Evolutionary conservation across 1,139 yeast genomes (phyloP).

Genomic region (Pichia sp.): DNA sequence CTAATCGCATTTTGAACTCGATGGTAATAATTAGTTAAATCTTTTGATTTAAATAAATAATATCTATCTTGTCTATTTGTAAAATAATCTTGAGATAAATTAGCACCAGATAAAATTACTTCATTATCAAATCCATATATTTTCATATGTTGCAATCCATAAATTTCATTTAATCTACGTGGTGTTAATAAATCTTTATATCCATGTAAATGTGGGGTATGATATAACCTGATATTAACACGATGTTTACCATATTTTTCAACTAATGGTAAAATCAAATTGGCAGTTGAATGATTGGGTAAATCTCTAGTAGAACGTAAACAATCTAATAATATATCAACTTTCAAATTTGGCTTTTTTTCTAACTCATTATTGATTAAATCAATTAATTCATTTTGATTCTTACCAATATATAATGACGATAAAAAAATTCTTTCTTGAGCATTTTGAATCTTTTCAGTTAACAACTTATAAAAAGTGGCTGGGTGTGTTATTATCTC

Average conservation of each 20-base stretch:
- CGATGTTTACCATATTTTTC: conserved; percentile 60
- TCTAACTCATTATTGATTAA: conserved; percentile 54
- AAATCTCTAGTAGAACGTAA: conserved; percentile 91
- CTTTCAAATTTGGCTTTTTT: conserved; percentile 53
- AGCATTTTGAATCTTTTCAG: conserved; percentile 47
- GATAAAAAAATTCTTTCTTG: conserved; percentile 68
- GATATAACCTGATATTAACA: conserved; percentile 78
- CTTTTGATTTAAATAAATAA: conserved; percentile 55
- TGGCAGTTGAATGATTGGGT: conserved; percentile 73
- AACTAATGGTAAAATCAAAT: conserved; percentile 62
- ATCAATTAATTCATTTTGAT: conserved; percentile 68
- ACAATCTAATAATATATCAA: conserved; percentile 77
- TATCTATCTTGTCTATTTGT: conserved; percentile 96
- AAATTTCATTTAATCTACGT: conserved; percentile 80
- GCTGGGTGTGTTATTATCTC: conserved; percentile 60
- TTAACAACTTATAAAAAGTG: conserved; percentile 61
- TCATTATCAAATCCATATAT: conserved; percentile 92
- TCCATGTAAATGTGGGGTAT: conserved; percentile 81
- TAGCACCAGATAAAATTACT: conserved; percentile 85
- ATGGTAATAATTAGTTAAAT: conserved; percentile 67
- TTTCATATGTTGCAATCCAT: conserved; percentile 96
- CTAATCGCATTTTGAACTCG: conserved; percentile 61
- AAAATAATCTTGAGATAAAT: conserved; percentile 83
- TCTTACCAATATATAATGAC: conserved; percentile 79
- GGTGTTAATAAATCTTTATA: conserved; percentile 63